These are phyloP conservation scores for Gossypium aridum DNA, from an alignment of 441 rosid species.

Conservation along the genomic window DNA sequence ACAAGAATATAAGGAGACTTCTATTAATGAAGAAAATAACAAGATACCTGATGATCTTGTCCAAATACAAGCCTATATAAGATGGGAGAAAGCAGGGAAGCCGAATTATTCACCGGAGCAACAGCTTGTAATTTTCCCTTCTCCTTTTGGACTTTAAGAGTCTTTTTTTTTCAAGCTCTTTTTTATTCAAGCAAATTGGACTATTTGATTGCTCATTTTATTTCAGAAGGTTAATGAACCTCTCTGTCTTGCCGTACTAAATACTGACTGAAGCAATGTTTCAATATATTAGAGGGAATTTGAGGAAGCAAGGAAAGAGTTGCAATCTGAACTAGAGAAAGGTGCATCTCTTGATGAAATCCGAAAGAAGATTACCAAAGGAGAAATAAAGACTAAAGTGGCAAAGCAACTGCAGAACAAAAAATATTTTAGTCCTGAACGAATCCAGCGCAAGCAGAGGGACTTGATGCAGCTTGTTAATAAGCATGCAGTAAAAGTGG, in stretches of 20 bases:
- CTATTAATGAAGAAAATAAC: slow-evolving; percentile 26
- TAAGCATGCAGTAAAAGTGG: slow-evolving; percentile 37
- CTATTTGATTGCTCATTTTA: not conserved
- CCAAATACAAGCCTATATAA: slow-evolving; percentile 54
- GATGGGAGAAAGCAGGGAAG: slow-evolving; percentile 85
- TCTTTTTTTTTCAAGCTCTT: not conserved
- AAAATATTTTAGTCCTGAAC: slow-evolving; percentile 39
- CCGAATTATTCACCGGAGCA: slow-evolving; percentile 53
- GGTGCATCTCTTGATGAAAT: slow-evolving; percentile 57
- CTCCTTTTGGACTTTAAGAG: slow-evolving; percentile 9
- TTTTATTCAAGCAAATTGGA: not conserved
- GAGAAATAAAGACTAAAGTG: slow-evolving; percentile 49
- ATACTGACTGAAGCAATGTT: slow-evolving; percentile 10
- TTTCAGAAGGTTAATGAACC: slow-evolving; percentile 10
- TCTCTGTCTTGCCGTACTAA: slow-evolving; percentile 1
- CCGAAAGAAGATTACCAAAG: slow-evolving; percentile 45
- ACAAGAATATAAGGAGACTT: slow-evolving; percentile 31
- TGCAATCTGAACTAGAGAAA: slow-evolving; percentile 52
- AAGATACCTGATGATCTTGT: slow-evolving; percentile 56
- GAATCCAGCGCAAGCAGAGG: slow-evolving; percentile 71
- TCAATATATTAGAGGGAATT: slow-evolving; percentile 45
- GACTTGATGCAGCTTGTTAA: slow-evolving; percentile 60
- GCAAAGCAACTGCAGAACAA: slow-evolving; percentile 44
- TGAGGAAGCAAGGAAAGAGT: slow-evolving; percentile 65
- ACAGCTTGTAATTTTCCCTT: slow-evolving; percentile 42